These are phyloP conservation scores for Neonectria neomacrospora DNA, from an alignment of 2,329 filamentous ascomycete species.

Conservation along the genomic window DNA sequence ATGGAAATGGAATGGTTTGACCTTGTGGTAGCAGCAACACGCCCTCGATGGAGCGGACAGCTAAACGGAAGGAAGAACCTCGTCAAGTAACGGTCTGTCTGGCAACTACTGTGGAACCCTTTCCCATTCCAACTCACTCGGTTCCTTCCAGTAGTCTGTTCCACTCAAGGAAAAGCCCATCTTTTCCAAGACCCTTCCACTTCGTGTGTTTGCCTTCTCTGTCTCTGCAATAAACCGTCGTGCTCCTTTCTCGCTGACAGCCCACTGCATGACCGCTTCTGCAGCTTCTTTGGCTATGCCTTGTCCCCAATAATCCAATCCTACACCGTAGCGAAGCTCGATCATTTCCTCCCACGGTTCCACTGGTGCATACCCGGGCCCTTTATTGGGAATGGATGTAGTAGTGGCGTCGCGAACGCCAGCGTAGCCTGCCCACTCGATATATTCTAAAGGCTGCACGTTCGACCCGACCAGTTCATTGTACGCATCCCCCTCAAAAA, in stretches of 20 bases:
- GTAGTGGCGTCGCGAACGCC: conserved; percentile 30
- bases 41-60: too few relatives aligned
- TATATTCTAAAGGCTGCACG: neutral
- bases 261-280: conserved; percentile 33
- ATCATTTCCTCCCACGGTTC: conserved; percentile 35
- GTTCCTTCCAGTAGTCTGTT: neutral
- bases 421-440: conserved; percentile 35
- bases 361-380: neutral
- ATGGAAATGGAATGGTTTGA: too few relatives aligned
- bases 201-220: conserved; percentile 25
- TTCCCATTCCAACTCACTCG: neutral
- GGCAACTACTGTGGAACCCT: neutral
- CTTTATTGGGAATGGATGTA: conserved; percentile 3
- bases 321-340: conserved; percentile 35
- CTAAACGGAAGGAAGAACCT: too few relatives aligned
- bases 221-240: conserved; percentile 35
- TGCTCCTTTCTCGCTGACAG: conserved; percentile 26
- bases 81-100: too few relatives aligned
- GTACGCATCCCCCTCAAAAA: conserved; percentile 13
- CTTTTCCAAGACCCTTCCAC: conserved; percentile 16
- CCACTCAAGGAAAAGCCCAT: neutral
- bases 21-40: too few relatives aligned
- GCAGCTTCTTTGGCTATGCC: conserved; percentile 31
- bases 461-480: neutral
- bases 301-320: conserved; percentile 22